Conservation (phyloP, 202 grass and related monocot species). For the Panicum virgatum region DNA sequence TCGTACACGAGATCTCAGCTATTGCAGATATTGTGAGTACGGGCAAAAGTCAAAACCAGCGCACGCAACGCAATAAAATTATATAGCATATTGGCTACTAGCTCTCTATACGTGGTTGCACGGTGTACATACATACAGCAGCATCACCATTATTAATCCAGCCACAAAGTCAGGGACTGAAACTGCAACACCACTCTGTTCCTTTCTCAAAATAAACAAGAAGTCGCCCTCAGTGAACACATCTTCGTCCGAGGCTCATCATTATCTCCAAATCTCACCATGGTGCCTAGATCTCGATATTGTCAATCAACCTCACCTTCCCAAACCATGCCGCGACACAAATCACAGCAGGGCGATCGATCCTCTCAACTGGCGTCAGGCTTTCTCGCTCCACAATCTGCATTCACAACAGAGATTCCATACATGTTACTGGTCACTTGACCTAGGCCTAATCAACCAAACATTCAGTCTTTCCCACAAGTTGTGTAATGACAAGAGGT, state of each 20-base stretch:
- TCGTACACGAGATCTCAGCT: too few relatives aligned
- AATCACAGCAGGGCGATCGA: constrained; percentile 53
- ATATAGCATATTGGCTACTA: neutral
- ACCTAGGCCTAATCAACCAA: neutral
- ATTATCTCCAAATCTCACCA: neutral
- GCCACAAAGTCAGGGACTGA: neutral
- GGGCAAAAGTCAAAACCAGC: too few relatives aligned
- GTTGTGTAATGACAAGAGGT: neutral
- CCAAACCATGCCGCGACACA: constrained; percentile 86
- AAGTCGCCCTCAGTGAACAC: neutral
- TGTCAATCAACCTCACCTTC: constrained; percentile 78
- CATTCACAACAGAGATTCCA: neutral
- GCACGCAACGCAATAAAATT: too few relatives aligned
- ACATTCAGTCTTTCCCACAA: neutral
- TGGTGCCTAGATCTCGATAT: constrained; percentile 63
- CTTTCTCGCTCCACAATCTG: constrained; percentile 83
- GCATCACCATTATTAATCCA: neutral
- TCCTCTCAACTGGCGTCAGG: constrained; percentile 50
- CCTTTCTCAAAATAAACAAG: too few relatives aligned
- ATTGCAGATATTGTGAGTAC: too few relatives aligned
- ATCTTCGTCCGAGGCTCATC: neutral
- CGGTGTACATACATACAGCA: neutral
- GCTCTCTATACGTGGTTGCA: neutral
- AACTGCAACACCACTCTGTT: neutral
- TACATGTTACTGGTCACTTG: neutral